Evolutionary conservation across 257 asterid genomes (phyloP).

Genomic region (Ehretia macrophylla): DNA sequence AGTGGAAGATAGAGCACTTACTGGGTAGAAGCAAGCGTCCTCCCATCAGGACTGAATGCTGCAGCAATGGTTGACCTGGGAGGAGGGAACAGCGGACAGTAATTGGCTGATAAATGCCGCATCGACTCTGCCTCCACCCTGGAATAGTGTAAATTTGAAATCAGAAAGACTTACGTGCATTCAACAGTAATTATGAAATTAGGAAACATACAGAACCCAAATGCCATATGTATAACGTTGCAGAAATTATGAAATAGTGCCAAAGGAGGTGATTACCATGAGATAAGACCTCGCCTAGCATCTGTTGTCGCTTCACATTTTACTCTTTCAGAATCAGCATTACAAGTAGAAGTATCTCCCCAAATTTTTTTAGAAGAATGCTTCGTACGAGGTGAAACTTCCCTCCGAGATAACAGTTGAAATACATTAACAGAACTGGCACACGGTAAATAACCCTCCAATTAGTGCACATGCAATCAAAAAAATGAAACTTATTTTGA

Average conservation of each 20-base stretch:
- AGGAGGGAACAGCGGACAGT: conserved; percentile 85
- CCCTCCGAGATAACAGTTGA: conserved; percentile 72
- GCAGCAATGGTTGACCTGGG: conserved; percentile 99
- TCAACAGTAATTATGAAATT: background rate
- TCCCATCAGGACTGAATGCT: conserved; percentile 95
- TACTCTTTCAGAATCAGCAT: conserved; percentile 35
- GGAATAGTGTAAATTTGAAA: conserved; percentile 14
- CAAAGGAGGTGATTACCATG: conserved; percentile 51
- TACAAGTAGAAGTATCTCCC: conserved; percentile 50
- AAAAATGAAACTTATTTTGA: background rate
- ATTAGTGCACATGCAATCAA: background rate
- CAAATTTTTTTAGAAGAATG: conserved; percentile 62
- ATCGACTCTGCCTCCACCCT: conserved; percentile 95
- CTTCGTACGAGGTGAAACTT: conserved; percentile 72
- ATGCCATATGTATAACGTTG: background rate
- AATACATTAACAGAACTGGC: conserved; percentile 57
- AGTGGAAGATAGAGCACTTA: conserved; percentile 22
- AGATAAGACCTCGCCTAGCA: conserved; percentile 74
- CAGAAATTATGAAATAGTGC: background rate
- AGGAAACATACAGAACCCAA: conserved; percentile 1
- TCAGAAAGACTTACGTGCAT: conserved; percentile 3
- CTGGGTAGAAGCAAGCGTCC: conserved; percentile 96
- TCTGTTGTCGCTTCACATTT: conserved; percentile 58
- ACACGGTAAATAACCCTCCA: conserved; percentile 17
- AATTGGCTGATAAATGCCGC: conserved; percentile 72